Base-by-base conservation (phyloP, 495 filamentous ascomycete species). In the Xylaria sp. region DNA sequence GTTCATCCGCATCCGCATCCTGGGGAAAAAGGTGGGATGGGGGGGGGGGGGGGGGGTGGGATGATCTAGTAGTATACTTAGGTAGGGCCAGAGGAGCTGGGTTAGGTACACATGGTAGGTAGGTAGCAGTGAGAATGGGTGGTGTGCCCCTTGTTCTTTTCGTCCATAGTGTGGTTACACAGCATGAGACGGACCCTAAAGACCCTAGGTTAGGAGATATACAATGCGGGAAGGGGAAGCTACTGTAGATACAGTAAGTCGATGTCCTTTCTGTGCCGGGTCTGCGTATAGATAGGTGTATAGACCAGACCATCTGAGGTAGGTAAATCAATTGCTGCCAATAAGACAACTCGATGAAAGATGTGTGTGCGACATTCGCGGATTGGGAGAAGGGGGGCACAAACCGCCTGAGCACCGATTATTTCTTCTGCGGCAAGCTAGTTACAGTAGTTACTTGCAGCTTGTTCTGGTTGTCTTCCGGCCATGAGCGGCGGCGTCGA, bases 81-180 rank as follows among this genome's bases (percentile, higher is more conserved):
- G n/a, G 33, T 61, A 63, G 40, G 21, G 61, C 41, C 61, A 29
- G 12, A 61, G n/a, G 58, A 59, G 31, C 33, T 37, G 24, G 61
- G 37, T 64, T 64, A 46, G 61, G 24, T 62, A 62, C 31, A 24
- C 12, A 57, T 29, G 33, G 31, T 41, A 61, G 31, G 59, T 26
- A 15, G 14, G 3, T 26, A 15, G 14, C 1, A 24, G 26, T 64
- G 31, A 46, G 8, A n/a, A 40, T 46, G 41, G 41, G 41, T 37
- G 43, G 53, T 59, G 19, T 44, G 44, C 15, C 31, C 69, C 69
- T 48, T 73, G 57, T 57, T 72, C 61, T 72, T 70, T 29, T 37
- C 33, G 11, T 26, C 35, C 55, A 37, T 70, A 70, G 68, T 70
- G 68, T 70, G 68, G 68, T 70, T 70, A 70, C 68, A 70, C 68